Conservation (phyloP, 169 alveolate genomes). For the Fabrea salina region DNA sequence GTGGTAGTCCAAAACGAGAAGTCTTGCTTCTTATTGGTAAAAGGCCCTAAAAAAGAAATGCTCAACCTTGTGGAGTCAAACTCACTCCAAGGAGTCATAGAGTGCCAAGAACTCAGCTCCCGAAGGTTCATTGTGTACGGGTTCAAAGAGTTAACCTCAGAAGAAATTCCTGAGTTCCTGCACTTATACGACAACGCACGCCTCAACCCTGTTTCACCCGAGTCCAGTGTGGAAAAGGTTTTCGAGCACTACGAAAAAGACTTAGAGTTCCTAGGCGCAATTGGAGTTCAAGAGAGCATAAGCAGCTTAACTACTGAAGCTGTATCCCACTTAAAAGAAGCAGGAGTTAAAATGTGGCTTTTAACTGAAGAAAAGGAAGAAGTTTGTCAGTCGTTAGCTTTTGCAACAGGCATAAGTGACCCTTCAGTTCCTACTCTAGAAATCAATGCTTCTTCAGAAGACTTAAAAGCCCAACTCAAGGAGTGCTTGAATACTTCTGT, state of each 20-base stretch:
- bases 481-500: too few relatives aligned
- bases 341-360: constrained; percentile 27
- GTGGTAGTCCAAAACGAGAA: too few relatives aligned
- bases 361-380: background rate
- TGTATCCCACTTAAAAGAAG: background rate
- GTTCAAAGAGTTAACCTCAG: background rate
- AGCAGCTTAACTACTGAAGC: constrained; percentile 53
- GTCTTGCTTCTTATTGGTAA: background rate
- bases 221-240: constrained; percentile 69
- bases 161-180: background rate
- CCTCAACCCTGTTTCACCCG: constrained; percentile 12
- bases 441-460: too few relatives aligned
- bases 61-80: too few relatives aligned
- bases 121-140: constrained; percentile 28
- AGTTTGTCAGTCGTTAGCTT: too few relatives aligned
- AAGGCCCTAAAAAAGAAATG: constrained; percentile 26
- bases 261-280: constrained; percentile 87
- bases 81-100: too few relatives aligned
- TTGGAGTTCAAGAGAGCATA: constrained; percentile 91
- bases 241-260: constrained; percentile 81
- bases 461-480: too few relatives aligned
- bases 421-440: too few relatives aligned
- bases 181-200: background rate
- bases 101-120: constrained; percentile 90
- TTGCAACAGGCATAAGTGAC: too few relatives aligned